Conservation (phyloP, 768 basidiomycete genomes). For the Grammothele lineata region DNA sequence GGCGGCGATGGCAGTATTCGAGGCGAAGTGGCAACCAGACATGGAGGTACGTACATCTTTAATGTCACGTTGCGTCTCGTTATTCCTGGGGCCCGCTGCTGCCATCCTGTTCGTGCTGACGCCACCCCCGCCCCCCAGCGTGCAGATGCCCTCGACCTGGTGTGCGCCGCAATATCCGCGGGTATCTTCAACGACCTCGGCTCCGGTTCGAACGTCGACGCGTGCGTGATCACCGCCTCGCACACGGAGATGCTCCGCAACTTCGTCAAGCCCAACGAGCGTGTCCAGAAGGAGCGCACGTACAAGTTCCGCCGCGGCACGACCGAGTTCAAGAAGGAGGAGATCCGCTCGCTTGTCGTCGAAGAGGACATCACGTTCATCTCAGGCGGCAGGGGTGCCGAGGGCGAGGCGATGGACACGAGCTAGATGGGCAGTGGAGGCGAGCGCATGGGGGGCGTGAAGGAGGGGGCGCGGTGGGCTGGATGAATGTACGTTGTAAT, state of each 20-base stretch:
- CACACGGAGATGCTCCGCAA: slow-evolving; percentile 93
- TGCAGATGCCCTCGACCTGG: slow-evolving; percentile 75
- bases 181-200: slow-evolving; percentile 99
- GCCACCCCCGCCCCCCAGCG: slow-evolving; percentile 40
- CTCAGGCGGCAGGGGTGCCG: slow-evolving; percentile 26
- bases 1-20: slow-evolving; percentile 98
- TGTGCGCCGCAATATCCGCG: slow-evolving; percentile 82
- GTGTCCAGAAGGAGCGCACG: slow-evolving; percentile 70
- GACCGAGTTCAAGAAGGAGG: slow-evolving; percentile 85
- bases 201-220: slow-evolving; percentile 98
- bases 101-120: too few relatives aligned
- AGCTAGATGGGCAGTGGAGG: slow-evolving; percentile 54
- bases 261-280: slow-evolving; percentile 86
- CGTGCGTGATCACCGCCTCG: slow-evolving; percentile 86
- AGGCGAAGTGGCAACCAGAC: slow-evolving; percentile 75
- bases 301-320: slow-evolving; percentile 77
- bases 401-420: slow-evolving; percentile 77
- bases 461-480: background rate
- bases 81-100: too few relatives aligned
- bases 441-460: too few relatives aligned
- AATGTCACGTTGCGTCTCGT: too few relatives aligned
- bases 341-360: slow-evolving; percentile 65
- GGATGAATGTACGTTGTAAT: background rate
- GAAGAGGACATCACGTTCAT: slow-evolving; percentile 52
- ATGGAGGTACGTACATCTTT: slow-evolving; percentile 57